Conservation (phyloP, 495 filamentous ascomycete species). For the Talaromyces adpressus region DNA sequence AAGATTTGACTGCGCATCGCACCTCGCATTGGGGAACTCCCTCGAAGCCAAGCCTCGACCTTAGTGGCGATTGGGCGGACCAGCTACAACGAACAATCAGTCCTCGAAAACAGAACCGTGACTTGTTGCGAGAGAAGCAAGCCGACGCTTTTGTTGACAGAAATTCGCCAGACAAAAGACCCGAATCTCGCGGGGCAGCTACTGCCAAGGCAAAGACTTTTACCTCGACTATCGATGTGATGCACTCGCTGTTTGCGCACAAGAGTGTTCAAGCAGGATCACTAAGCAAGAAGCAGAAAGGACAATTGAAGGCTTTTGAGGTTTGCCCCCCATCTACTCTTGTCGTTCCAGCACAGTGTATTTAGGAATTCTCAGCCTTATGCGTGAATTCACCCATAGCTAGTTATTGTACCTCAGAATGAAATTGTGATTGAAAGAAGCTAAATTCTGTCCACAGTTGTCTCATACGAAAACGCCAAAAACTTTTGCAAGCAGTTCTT, state of each 20-base stretch:
- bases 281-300: conserved; percentile 32
- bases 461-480: conserved; percentile 76
- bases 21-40: conserved; percentile 46
- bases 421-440: conserved; percentile 27
- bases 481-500: conserved; percentile 47
- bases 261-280: conserved; percentile 30
- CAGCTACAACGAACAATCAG: conserved; percentile 88
- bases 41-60: conserved; percentile 48
- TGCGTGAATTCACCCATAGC: conserved; percentile 6
- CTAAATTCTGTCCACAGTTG: conserved; percentile 59
- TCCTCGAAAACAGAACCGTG: conserved; percentile 78
- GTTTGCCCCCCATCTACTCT: conserved; percentile 50
- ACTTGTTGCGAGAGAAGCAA: conserved; percentile 53
- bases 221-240: conserved; percentile 76
- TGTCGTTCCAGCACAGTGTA: conserved; percentile 14
- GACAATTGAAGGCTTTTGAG: conserved; percentile 59
- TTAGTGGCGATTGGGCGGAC: conserved; percentile 73
- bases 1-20: conserved; percentile 35
- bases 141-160: conserved; percentile 42
- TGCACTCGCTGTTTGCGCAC: conserved; percentile 77
- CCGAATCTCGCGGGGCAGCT: conserved; percentile 21
- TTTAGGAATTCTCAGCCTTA: conserved; percentile 8
- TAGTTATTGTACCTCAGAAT: conserved; percentile 11
- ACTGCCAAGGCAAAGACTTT: conserved; percentile 47
- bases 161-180: conserved; percentile 18